phyloP scores from a whole-genome alignment of 129 eudicot genomes.

The Flaveria bidentis region DNA sequence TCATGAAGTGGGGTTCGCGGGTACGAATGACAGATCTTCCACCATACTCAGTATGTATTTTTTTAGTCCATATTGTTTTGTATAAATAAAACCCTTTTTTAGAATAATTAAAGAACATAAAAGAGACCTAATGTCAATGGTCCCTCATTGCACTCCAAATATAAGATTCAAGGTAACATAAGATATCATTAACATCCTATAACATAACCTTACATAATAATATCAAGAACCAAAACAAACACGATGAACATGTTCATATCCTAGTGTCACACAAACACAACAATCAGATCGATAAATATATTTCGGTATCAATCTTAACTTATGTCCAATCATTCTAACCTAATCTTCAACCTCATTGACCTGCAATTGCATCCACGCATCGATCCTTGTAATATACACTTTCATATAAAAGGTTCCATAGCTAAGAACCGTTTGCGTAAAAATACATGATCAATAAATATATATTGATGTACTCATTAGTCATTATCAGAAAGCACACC shows the following conservation, averaged over 20 bases:
- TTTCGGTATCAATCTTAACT: slow-evolving; percentile 17
- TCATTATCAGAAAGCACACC: neutral
- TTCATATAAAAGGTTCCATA: slow-evolving; percentile 4
- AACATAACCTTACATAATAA: neutral
- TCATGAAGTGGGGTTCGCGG: slow-evolving; percentile 19
- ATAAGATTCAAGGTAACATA: neutral
- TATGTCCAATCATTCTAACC: slow-evolving; percentile 33
- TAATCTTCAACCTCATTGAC: slow-evolving; percentile 32
- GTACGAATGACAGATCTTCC: slow-evolving; percentile 14
- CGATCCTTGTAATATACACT: slow-evolving; percentile 25
- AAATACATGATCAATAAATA: too few relatives aligned
- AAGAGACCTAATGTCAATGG: too few relatives aligned
- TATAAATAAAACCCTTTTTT: too few relatives aligned
- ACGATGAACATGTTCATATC: neutral
- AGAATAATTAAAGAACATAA: too few relatives aligned
- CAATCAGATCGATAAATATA: neutral
- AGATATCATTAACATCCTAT: neutral
- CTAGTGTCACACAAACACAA: neutral
- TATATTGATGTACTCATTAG: too few relatives aligned
- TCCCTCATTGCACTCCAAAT: neutral
- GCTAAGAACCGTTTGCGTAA: too few relatives aligned
- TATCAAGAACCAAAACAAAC: neutral
- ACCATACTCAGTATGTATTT: neutral
- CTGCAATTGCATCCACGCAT: slow-evolving; percentile 31
- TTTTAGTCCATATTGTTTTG: too few relatives aligned